Evolutionary conservation across 2,329 filamentous ascomycete species (phyloP).

Genomic region (Fusarium sp.): DNA sequence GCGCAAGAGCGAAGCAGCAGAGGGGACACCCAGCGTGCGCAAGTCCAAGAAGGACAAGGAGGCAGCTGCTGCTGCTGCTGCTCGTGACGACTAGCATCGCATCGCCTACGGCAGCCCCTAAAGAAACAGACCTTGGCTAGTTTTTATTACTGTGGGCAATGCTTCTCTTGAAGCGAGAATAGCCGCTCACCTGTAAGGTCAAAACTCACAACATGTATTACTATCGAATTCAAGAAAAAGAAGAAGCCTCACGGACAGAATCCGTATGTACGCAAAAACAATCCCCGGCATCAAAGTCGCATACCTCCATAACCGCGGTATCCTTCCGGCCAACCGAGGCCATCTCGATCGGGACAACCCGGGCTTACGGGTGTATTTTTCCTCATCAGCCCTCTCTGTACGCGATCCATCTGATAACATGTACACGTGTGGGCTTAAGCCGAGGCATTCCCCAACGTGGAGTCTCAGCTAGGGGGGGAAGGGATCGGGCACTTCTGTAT

Average conservation of each 20-base stretch:
- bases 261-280: constrained; percentile 29
- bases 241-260: constrained; percentile 20
- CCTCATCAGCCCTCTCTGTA: constrained; percentile 11
- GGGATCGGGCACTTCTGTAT: constrained; percentile 5
- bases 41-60: constrained; percentile 57
- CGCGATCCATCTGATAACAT: constrained; percentile 17
- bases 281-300: constrained; percentile 17
- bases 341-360: constrained; percentile 43
- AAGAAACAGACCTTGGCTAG: not conserved
- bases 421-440: constrained; percentile 38
- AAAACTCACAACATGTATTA: constrained; percentile 26
- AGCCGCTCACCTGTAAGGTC: constrained; percentile 12
- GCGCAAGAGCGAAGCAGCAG: constrained; percentile 67
- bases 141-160: not conserved
- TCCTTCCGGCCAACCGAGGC: constrained; percentile 47
- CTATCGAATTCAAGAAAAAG: constrained; percentile 29
- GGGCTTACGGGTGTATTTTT: constrained; percentile 36
- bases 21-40: constrained; percentile 55
- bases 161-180: constrained; percentile 12
- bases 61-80: constrained; percentile 21
- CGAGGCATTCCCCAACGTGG: constrained; percentile 38
- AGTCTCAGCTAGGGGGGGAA: not conserved
- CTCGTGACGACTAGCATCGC: constrained; percentile 52
- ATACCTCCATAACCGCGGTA: constrained; percentile 36
- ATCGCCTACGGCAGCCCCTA: too few relatives aligned